Conservation (phyloP, 2,329 filamentous ascomycete species). For the Diplodia mutila region DNA sequence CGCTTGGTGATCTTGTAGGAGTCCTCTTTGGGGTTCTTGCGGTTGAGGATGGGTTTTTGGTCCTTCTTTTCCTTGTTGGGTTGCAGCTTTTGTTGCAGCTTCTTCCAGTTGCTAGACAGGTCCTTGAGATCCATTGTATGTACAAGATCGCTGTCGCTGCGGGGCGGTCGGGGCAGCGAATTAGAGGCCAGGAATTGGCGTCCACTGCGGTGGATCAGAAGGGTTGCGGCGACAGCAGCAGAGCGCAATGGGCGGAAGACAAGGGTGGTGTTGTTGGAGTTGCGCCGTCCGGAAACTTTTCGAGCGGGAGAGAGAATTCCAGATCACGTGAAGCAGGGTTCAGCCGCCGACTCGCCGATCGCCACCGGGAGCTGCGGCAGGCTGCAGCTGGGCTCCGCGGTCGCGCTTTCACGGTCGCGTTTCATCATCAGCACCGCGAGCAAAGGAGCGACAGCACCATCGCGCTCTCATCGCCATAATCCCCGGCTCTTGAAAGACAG, state of each 20-base stretch:
- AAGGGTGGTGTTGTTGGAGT: background rate
- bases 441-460: slow-evolving; percentile 7
- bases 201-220: background rate
- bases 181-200: background rate
- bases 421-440: slow-evolving; percentile 17
- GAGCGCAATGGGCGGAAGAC: background rate
- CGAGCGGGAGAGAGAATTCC: background rate
- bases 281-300: slow-evolving; percentile 14
- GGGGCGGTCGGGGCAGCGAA: background rate
- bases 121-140: slow-evolving; percentile 44
- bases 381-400: slow-evolving; percentile 9
- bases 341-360: slow-evolving; percentile 18
- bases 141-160: slow-evolving; percentile 16
- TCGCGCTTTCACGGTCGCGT: slow-evolving; percentile 22
- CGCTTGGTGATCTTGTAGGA: slow-evolving; percentile 39
- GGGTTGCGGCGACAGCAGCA: background rate
- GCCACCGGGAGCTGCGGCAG: background rate
- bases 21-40: slow-evolving; percentile 32
- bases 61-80: slow-evolving; percentile 34
- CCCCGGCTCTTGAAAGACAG: background rate
- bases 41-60: slow-evolving; percentile 37
- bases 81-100: slow-evolving; percentile 64
- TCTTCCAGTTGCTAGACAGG: slow-evolving; percentile 73
- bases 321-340: background rate
- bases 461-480: slow-evolving; percentile 10